These are phyloP conservation scores for Kwoniella newhampshirensis DNA, from an alignment of 768 basidiomycete genomes.

Conservation along the genomic window DNA sequence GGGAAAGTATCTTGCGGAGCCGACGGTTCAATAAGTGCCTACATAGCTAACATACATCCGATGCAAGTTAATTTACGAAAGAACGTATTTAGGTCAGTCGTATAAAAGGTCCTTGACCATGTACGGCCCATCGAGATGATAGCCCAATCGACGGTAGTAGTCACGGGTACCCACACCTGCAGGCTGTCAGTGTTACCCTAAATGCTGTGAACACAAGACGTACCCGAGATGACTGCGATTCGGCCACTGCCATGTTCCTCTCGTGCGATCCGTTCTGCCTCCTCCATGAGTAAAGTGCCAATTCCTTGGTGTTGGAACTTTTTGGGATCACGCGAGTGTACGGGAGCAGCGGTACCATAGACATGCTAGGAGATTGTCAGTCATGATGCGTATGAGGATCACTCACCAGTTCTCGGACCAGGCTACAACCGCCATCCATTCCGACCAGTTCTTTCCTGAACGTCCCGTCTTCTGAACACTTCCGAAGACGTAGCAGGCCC, in stretches of 20 bases:
- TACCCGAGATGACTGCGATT: slow-evolving; percentile 93
- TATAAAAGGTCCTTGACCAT: slow-evolving; percentile 73
- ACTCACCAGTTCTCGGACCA: slow-evolving; percentile 81
- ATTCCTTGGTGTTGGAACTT: slow-evolving; percentile 99
- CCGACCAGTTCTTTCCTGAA: slow-evolving; percentile 87
- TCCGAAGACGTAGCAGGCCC: slow-evolving; percentile 84
- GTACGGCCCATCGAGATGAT: slow-evolving; percentile 92
- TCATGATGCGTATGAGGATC: not conserved
- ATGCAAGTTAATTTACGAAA: too few species aligned
- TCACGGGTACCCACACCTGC: slow-evolving; percentile 92
- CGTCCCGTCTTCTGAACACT: slow-evolving; percentile 95
- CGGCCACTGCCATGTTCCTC: slow-evolving; percentile 96
- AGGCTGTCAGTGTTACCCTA: not conserved
- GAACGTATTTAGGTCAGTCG: too few species aligned
- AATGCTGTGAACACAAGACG: slow-evolving; percentile 34
- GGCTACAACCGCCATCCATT: slow-evolving; percentile 68
- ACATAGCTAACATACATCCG: too few species aligned
- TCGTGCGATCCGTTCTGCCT: slow-evolving; percentile 93
- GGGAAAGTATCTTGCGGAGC: slow-evolving; percentile 51
- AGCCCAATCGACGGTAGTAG: slow-evolving; percentile 92
- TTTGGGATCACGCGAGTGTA: slow-evolving; percentile 94
- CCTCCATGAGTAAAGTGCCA: slow-evolving; percentile 96
- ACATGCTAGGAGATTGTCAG: slow-evolving; percentile 56
- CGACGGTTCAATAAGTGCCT: not conserved
- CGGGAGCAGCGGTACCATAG: slow-evolving; percentile 95